phyloP scores from a whole-genome alignment of 257 asterid species.

The Solanum lycopersicoides region DNA sequence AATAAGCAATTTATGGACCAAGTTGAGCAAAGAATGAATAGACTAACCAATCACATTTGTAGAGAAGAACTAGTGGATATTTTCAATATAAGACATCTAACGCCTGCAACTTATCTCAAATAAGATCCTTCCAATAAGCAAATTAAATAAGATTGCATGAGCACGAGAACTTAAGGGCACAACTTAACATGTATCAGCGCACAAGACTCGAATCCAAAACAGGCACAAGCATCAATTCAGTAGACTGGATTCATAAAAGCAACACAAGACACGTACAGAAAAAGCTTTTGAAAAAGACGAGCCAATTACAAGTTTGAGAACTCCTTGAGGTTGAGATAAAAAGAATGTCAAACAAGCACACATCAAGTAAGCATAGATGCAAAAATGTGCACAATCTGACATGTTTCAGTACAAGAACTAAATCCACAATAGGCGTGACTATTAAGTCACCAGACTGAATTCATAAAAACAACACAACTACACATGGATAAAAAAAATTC shows the following conservation, averaged over 20 bases:
- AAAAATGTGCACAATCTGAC: not conserved
- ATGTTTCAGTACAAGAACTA: not conserved
- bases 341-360: constrained; percentile 97
- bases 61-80: not conserved
- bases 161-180: not conserved
- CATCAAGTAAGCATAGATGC: not conserved
- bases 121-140: not conserved
- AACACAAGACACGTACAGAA: not conserved
- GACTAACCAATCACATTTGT: not conserved
- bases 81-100: not conserved
- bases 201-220: not conserved
- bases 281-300: not conserved
- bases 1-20: not conserved
- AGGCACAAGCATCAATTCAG: not conserved
- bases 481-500: not conserved
- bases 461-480: not conserved
- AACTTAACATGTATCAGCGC: not conserved
- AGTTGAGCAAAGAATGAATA: not conserved
- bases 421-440: not conserved
- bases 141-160: not conserved
- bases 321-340: constrained; percentile 67
- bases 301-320: constrained; percentile 27
- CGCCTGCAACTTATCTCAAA: not conserved
- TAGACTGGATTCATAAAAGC: not conserved
- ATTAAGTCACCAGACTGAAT: not conserved